Base-by-base conservation (phyloP, 116 monocot species). In the Dioscorea cayenensis region DNA sequence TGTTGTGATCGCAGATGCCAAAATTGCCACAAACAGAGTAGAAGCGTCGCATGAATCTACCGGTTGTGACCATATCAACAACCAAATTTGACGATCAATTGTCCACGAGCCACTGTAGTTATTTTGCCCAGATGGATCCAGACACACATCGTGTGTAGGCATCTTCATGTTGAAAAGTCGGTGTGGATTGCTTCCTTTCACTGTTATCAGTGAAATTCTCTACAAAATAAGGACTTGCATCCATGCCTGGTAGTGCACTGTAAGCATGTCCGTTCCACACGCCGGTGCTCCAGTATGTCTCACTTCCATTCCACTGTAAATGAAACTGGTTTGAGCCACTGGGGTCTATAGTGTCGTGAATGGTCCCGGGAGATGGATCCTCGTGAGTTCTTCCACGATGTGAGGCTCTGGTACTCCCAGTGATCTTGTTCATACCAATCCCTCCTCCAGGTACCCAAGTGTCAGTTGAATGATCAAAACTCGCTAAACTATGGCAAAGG, bases 11-110 rank as follows among this genome's bases (percentile, higher is more conserved):
- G 19, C 77, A 79, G 64, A 68, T 28, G 12, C 76, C 73, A 20
- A 66, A 70, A 14, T 64, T n/a, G 0, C 80, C 73, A 25, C 76
- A 79, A 23, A 14, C 23, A 5, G 59, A 65, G 18, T 69, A 63
- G n/a, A n/a, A 10, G 64, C 63, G 11, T 64, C 52, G 35, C 79
- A 77, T 8, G n/a, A 11, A 13, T 51, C 69, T 13, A 9, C 38
- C 5, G 77, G 80, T 10, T 32, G 66, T 2, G 14, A 14, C 14
- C 29, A 64, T 36, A 69, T 23, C 28, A 51, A 0, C 5, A 12
- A 0, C 70, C 69, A 74, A 1, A 14, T 12, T 5, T 37, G 20
- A 12, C 16, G 13, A 0, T 17, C 52, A 2, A 52, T n/a, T 27
- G 51, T 3, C 61, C 64, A 64, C 9, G n/a, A 29, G 12, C 63